Evolutionary conservation across 306 rosid species (phyloP), one percentile per base, ranked within the genome.

Genomic region (Malus sylvestris): DNA sequence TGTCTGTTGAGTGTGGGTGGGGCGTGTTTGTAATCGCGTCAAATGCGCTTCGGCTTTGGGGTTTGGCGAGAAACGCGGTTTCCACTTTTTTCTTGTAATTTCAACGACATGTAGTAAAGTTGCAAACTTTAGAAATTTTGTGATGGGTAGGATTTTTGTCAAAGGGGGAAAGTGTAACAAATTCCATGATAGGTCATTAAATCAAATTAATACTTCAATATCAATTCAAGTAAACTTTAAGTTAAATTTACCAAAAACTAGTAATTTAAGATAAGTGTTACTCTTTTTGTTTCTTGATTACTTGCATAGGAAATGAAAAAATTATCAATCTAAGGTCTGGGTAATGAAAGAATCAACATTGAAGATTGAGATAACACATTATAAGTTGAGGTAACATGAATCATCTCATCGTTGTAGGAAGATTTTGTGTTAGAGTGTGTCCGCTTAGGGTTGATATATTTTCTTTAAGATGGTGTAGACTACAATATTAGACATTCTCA

Each of bases 291-390:
- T 58, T 22, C 14, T 49, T 4, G 0, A 13, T 22, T 22, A 58
- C 8, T 2, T 58, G 63, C 13, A 58, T 6, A 5, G 6, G 15
- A 58, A 58, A 58, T 30, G 11, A 10, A 10, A 1, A 4, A 4
- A 58, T 0, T 1, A 10, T 58, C 6, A 4, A 23, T 10, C 0
- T 10, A 4, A 57, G 5, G 0, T 49, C 0, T 14, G 8, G 3
- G 2, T 15, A 15, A 0, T 1, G 20, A 49, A 15, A 15, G 0
- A 49, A 2, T 49, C 2, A 14, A 49, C 3, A 49, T 49, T 49
- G 5, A 1, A 4, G 8, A 14, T 49, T 49, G 53, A 15, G 0
- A 49, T 15, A 2, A 0, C 8, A 33, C 6, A 46, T 46, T 46
- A 46, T 46, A 13, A 2, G 1, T 46, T 46, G 6, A 46, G 52